Conservation (phyloP, 352 stramenopile species). For the Pythium sukuiense region DNA sequence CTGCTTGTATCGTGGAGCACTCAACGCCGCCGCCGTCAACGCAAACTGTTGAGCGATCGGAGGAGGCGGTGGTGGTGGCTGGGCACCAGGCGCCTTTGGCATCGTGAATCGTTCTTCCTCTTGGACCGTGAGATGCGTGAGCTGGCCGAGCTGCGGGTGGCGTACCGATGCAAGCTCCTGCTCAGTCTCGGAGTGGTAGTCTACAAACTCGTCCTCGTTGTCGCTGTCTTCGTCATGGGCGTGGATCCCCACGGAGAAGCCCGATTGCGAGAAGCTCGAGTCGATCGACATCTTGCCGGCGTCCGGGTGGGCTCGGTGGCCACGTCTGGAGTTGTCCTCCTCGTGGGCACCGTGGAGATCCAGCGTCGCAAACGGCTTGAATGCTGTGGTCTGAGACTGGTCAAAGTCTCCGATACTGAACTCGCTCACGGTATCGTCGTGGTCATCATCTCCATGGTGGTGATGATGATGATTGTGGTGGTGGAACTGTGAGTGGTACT, state of each 20-base stretch:
- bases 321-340: neutral
- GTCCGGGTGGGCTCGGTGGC: slow-evolving; percentile 4
- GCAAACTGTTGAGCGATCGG: slow-evolving; percentile 22
- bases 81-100: slow-evolving; percentile 6
- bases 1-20: slow-evolving; percentile 11
- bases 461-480: slow-evolving; percentile 18
- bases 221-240: slow-evolving; percentile 20
- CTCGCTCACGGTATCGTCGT: slow-evolving; percentile 24
- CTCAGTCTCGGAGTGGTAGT: slow-evolving; percentile 24
- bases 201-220: slow-evolving; percentile 15
- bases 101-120: slow-evolving; percentile 26
- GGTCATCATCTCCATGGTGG: slow-evolving; percentile 9
- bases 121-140: slow-evolving; percentile 18
- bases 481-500: slow-evolving; percentile 8
- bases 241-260: slow-evolving; percentile 22
- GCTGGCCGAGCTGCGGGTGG: slow-evolving; percentile 19
- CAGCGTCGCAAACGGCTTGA: slow-evolving; percentile 23
- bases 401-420: slow-evolving; percentile 29
- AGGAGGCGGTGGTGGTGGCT: slow-evolving; percentile 3
- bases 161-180: slow-evolving; percentile 5
- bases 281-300: slow-evolving; percentile 12
- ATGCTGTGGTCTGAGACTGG: slow-evolving; percentile 8
- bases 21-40: slow-evolving; percentile 16
- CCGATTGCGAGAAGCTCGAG: slow-evolving; percentile 21
- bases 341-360: slow-evolving; percentile 2